phyloP scores from a whole-genome alignment of 1,139 yeast genomes.

The Suhomyces coccinellae region DNA sequence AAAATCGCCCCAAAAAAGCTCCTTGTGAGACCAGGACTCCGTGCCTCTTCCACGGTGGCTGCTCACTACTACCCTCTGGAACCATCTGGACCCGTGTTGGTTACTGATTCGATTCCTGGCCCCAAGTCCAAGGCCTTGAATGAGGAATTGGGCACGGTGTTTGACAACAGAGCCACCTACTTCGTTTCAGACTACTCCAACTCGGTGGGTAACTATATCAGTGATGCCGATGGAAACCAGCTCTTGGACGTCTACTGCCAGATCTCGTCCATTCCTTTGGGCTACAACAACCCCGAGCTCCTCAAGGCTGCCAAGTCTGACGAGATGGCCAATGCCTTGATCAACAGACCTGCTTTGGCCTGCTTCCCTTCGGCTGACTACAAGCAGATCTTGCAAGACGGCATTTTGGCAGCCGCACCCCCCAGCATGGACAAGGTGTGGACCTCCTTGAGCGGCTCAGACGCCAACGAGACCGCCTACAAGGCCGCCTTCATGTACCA shows the following conservation, averaged over 20 bases:
- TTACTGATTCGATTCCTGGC: slow-evolving; percentile 56
- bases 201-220: slow-evolving; percentile 68
- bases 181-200: slow-evolving; percentile 66
- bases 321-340: slow-evolving; percentile 65
- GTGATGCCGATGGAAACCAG: slow-evolving; percentile 69
- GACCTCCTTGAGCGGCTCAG: slow-evolving; percentile 73
- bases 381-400: slow-evolving; percentile 49
- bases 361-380: slow-evolving; percentile 68
- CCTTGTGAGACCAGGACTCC: background rate
- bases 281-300: slow-evolving; percentile 74
- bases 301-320: slow-evolving; percentile 60
- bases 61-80: slow-evolving; percentile 49
- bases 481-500: slow-evolving; percentile 79
- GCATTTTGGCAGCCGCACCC: slow-evolving; percentile 68
- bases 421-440: slow-evolving; percentile 64
- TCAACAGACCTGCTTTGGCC: slow-evolving; percentile 75
- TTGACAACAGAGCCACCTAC: slow-evolving; percentile 69
- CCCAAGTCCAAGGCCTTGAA: slow-evolving; percentile 53
- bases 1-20: background rate
- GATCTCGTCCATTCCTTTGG: slow-evolving; percentile 72
- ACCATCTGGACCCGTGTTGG: slow-evolving; percentile 52
- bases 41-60: slow-evolving; percentile 17
- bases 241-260: slow-evolving; percentile 69
- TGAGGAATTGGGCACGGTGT: slow-evolving; percentile 52
- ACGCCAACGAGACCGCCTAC: slow-evolving; percentile 75